These are phyloP conservation scores for Avena eriantha DNA, from an alignment of 176 grass and related monocot genomes.

Conservation along the genomic window DNA sequence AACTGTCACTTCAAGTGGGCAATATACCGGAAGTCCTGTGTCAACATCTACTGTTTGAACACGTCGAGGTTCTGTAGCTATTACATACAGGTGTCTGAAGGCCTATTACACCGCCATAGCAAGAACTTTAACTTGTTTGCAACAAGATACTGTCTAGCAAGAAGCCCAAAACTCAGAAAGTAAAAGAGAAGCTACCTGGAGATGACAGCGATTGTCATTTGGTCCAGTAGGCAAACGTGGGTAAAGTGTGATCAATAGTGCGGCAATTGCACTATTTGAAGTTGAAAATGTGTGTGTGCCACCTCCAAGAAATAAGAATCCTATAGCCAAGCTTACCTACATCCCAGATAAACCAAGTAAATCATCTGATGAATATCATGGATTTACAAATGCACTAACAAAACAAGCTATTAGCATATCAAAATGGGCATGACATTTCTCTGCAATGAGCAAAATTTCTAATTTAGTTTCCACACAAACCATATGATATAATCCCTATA, in stretches of 20 bases:
- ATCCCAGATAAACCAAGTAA: slow-evolving; percentile 35
- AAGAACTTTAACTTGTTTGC: slow-evolving; percentile 42
- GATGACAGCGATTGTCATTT: slow-evolving; percentile 97
- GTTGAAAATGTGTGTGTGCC: slow-evolving; percentile 96
- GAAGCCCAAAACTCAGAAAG: slow-evolving; percentile 26
- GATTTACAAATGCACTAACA: slow-evolving; percentile 37
- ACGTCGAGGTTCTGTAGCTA: slow-evolving; percentile 89
- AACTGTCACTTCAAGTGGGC: slow-evolving; percentile 87
- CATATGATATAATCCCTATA: neutral
- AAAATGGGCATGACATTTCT: slow-evolving; percentile 7
- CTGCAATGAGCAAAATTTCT: neutral
- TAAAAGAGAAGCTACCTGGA: slow-evolving; percentile 66
- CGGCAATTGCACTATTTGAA: slow-evolving; percentile 84
- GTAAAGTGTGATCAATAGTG: slow-evolving; percentile 84
- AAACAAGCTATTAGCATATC: slow-evolving; percentile 17
- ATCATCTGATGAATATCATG: neutral
- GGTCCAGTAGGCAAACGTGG: slow-evolving; percentile 94
- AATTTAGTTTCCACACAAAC: slow-evolving; percentile 11
- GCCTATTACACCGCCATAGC: slow-evolving; percentile 55
- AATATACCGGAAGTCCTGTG: slow-evolving; percentile 88
- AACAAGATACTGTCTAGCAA: slow-evolving; percentile 14
- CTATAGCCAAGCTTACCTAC: slow-evolving; percentile 88
- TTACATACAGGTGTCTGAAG: slow-evolving; percentile 89
- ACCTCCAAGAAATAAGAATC: slow-evolving; percentile 95
- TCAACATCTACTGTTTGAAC: slow-evolving; percentile 93